A percentile compares a stretch with the other conserved stretches of the same genome.
These are phyloP conservation scores for Botryotinia convoluta DNA, from an alignment of 2,329 filamentous ascomycete genomes.

Conservation along the genomic window DNA sequence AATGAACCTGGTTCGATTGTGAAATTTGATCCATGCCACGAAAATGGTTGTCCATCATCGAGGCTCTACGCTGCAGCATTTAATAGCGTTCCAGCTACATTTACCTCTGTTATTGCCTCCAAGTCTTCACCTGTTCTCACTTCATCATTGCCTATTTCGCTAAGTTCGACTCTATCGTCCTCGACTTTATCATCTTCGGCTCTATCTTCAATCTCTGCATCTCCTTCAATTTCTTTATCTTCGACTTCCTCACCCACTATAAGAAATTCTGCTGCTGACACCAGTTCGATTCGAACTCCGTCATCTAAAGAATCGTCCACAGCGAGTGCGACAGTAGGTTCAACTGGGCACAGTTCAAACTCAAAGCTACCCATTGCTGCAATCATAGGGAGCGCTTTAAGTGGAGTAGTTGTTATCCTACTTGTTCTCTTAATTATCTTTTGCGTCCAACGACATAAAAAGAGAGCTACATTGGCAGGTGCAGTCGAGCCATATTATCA, in stretches of 20 bases:
- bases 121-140: too few species aligned
- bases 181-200: background rate
- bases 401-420: background rate
- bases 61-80: constrained; percentile 6
- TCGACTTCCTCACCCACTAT: background rate
- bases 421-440: background rate
- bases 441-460: background rate
- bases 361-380: background rate
- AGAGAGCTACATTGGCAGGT: background rate
- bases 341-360: background rate
- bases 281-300: background rate
- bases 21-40: background rate
- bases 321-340: background rate
- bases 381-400: background rate
- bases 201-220: background rate
- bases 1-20: background rate
- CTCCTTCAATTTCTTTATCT: background rate
- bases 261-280: background rate
- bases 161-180: too few species aligned
- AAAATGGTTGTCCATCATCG: background rate
- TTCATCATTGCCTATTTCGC: background rate
- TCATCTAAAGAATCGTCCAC: background rate
- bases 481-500: background rate
- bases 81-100: background rate
- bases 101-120: background rate